phyloP scores from a whole-genome alignment of 176 grass and related monocot species.

The Tuctoria greenei region DNA sequence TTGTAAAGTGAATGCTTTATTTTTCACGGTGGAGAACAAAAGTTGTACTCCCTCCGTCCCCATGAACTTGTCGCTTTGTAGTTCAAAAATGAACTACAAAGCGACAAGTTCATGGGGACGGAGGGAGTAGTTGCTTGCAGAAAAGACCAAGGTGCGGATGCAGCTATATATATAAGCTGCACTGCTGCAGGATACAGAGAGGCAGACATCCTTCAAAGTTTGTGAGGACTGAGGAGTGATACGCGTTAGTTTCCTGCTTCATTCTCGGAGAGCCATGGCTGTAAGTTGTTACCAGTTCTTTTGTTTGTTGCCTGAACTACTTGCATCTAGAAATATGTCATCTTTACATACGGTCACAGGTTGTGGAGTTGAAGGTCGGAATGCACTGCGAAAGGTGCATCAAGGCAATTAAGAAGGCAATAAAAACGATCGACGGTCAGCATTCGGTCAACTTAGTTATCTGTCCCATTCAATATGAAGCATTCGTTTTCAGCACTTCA shows the following conservation, averaged over 20 bases:
- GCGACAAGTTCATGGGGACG: too few species aligned
- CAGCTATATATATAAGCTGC: constrained; percentile 51
- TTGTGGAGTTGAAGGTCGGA: constrained; percentile 86
- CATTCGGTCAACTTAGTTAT: neutral
- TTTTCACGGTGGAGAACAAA: constrained; percentile 58
- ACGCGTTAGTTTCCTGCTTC: constrained; percentile 26
- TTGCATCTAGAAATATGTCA: neutral
- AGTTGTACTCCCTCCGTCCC: too few species aligned
- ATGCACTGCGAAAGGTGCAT: constrained; percentile 96
- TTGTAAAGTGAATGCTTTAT: constrained; percentile 42
- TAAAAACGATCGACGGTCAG: constrained; percentile 83
- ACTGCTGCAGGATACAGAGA: neutral
- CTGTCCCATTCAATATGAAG: neutral
- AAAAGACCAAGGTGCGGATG: constrained; percentile 54
- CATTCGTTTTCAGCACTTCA: neutral
- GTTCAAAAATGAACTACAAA: too few species aligned
- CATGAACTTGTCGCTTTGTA: too few species aligned
- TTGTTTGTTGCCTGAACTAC: neutral
- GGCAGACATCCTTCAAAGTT: neutral
- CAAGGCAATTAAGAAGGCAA: constrained; percentile 93
- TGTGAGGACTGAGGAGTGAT: constrained; percentile 3
- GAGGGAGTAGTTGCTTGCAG: constrained; percentile 39
- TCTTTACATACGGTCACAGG: constrained; percentile 33
- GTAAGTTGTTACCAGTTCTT: constrained; percentile 51
- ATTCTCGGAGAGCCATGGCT: constrained; percentile 42